Evolutionary conservation across 208 protist genomes (phyloP).

Genomic region (Trypanosoma lewisi): DNA sequence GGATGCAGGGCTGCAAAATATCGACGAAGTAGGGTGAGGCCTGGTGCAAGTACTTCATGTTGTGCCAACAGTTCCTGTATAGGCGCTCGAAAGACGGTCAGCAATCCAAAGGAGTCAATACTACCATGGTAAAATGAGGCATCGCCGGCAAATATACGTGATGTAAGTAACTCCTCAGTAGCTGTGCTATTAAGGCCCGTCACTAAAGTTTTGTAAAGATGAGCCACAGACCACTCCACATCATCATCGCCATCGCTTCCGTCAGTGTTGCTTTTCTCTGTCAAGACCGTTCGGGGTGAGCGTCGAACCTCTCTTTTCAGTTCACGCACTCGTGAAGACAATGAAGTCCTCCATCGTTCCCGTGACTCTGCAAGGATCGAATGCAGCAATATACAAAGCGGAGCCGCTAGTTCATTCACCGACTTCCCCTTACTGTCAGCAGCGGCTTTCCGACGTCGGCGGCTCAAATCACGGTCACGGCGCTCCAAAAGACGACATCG

Average conservation of each 20-base stretch:
- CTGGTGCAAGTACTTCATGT: slow-evolving; percentile 46
- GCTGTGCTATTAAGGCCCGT: slow-evolving; percentile 48
- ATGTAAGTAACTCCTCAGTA: slow-evolving; percentile 23
- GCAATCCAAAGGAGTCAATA: slow-evolving; percentile 56
- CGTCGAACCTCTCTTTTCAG: slow-evolving; percentile 18
- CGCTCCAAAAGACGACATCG: slow-evolving; percentile 16
- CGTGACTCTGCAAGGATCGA: slow-evolving; percentile 39
- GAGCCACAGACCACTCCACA: slow-evolving; percentile 39
- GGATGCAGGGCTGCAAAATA: slow-evolving; percentile 66
- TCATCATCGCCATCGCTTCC: slow-evolving; percentile 19
- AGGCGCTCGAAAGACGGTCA: slow-evolving; percentile 60
- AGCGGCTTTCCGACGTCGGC: neutral
- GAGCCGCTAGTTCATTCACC: slow-evolving; percentile 21
- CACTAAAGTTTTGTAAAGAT: slow-evolving; percentile 65
- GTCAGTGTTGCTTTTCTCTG: neutral
- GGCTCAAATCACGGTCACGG: slow-evolving; percentile 14
- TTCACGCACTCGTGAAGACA: slow-evolving; percentile 37
- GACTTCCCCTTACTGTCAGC: neutral
- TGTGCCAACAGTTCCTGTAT: slow-evolving; percentile 47
- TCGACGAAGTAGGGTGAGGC: slow-evolving; percentile 44
- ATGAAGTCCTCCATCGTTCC: slow-evolving; percentile 38
- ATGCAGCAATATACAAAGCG: slow-evolving; percentile 44
- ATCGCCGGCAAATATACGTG: slow-evolving; percentile 18
- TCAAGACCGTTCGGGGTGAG: neutral
- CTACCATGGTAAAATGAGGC: slow-evolving; percentile 19